Evolutionary conservation across 768 basidiomycete genomes (phyloP), one percentile per base, ranked within the genome.

Genomic region (Melanogaster broomeanus): DNA sequence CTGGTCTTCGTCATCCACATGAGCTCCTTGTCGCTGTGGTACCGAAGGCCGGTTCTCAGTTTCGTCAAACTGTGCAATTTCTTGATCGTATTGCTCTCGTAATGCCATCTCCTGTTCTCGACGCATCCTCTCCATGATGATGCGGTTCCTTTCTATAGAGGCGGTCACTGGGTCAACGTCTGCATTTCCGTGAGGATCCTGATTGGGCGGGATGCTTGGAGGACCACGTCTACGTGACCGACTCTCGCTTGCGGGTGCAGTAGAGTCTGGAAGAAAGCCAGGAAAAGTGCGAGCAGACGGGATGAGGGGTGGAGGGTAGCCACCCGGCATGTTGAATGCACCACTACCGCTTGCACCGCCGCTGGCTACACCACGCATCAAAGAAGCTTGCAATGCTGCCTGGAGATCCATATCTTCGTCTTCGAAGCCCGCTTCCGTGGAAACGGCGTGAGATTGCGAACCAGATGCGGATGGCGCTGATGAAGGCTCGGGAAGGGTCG

Each of bases 371-470:
- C 57, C 35, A 30, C 66, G 66, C 62, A 74, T 72, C 38, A 95
- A 70, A 4, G 91, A 93, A 3, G 91, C 93, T 60, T 91, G 90
- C 43, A 95, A 72, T 0, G 90, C 93, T 6, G 84, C 88, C 65
- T 97, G 94, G 3, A 96, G 79, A 51, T 92, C 90, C 60, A 84
- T 79, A 65, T 97, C 93, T 62, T 93, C 93, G 56, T 92, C 88
- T 52, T 89, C 92, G 40, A 88, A 71, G 3, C 74, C 80, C 27
- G 52, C 19, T 5, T 59, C 56, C 13, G 56, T 43, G n/a, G 60
- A 40, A 45, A 39, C 37, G 13, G 50, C 12, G 6, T 41, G 53
- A 30, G 60, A 28, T 15, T 44, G 46, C 15, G 57, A 33, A 24
- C 53, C 37, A 39, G 65, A 47, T n/a, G 45, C n/a, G 6, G 55